A percentile compares a stretch with the other conserved stretches of the same genome.
Conservation (phyloP, 129 eudicot genomes). For the Chrysanthemum makinoi region DNA sequence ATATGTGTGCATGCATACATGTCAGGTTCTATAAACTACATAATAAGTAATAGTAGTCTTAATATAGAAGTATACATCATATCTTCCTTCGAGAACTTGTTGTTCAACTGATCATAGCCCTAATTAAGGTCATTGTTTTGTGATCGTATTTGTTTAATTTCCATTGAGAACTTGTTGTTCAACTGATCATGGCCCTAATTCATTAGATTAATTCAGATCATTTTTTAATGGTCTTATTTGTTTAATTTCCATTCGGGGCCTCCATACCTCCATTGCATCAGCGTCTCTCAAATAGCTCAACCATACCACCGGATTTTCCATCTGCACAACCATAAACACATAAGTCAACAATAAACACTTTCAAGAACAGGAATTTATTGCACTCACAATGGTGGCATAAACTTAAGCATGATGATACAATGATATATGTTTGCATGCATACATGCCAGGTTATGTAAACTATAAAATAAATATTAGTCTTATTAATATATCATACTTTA, state of each 20-base stretch:
- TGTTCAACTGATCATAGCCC: slow-evolving; percentile 99
- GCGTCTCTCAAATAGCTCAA: no score
- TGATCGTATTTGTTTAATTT: no score
- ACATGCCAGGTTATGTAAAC: slow-evolving; percentile 11
- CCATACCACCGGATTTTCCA: no score
- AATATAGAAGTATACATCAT: slow-evolving; percentile 40
- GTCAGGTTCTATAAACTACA: slow-evolving; percentile 12
- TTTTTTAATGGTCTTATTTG: no score
- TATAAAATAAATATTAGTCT: slow-evolving; percentile 16
- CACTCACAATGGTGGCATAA: slow-evolving; percentile 32
- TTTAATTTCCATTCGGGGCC: no score
- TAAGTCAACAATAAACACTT: background rate
- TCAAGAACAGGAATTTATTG: slow-evolving; percentile 99
- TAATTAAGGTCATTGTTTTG: slow-evolving; percentile 12
- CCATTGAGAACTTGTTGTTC: no score
- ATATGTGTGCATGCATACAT: background rate
- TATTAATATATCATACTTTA: slow-evolving; percentile 65
- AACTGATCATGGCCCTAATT: no score
- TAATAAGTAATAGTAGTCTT: slow-evolving; percentile 16
- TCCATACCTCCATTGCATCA: no score
- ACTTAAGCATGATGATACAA: slow-evolving; percentile 8
- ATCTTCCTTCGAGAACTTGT: slow-evolving; percentile 98
- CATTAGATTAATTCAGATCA: no score
- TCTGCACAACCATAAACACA: no score
- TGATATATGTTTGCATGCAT: background rate